A percentile compares a stretch with the other conserved stretches of the same genome.
These are phyloP conservation scores for Ophiosphaerella herpotricha DNA, from an alignment of 2,329 filamentous ascomycete genomes.

Conservation along the genomic window DNA sequence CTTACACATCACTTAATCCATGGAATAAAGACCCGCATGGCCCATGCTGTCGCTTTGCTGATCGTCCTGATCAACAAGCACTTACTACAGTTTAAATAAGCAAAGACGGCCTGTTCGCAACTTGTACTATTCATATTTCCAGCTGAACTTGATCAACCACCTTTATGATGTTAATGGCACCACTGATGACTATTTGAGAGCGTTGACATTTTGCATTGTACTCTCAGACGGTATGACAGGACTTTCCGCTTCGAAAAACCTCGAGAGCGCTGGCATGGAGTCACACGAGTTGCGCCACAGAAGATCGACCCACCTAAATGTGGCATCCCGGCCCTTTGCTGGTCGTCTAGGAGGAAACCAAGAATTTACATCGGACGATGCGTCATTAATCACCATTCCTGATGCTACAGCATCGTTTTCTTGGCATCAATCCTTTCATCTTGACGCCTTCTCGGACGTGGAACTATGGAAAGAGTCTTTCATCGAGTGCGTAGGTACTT, in stretches of 20 bases:
- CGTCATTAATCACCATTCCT: conserved; percentile 23
- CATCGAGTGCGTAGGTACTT: conserved; percentile 28
- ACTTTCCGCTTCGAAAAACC: conserved; percentile 5
- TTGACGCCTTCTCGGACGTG: conserved; percentile 16
- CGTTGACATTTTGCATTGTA: no score
- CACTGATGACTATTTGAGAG: no score
- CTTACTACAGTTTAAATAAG: no score
- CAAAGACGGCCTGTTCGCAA: no score
- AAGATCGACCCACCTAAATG: conserved; percentile 3
- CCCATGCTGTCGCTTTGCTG: no score
- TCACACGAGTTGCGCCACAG: conserved; percentile 9
- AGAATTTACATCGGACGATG: conserved; percentile 32
- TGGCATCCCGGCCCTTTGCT: conserved; percentile 30
- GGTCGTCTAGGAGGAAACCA: conserved; percentile 44
- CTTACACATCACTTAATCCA: no score
- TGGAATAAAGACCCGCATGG: no score
- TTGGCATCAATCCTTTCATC: conserved; percentile 19
- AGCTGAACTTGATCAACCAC: no score
- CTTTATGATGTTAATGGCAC: no score
- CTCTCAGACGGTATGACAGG: background rate
- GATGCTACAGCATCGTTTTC: conserved; percentile 33
- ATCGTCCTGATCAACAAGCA: no score
- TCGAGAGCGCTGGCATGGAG: conserved; percentile 7
- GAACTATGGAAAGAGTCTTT: conserved; percentile 30
- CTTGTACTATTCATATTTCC: no score